These are phyloP conservation scores for Pseudocohnilembus persalinus DNA, from an alignment of 169 alveolate genomes.

Conservation along the genomic window DNA sequence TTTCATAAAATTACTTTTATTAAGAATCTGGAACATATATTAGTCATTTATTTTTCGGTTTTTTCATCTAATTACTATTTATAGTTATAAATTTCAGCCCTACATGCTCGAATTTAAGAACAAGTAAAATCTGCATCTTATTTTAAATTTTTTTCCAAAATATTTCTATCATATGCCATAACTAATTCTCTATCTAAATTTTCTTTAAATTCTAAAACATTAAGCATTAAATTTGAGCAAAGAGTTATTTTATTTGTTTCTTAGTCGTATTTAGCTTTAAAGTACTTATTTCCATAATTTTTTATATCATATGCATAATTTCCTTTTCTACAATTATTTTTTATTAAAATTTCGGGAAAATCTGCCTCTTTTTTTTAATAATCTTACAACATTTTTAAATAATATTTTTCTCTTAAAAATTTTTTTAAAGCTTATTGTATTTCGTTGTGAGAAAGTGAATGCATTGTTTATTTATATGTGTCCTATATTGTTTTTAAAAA, in stretches of 20 bases:
- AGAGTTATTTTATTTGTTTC: slow-evolving; percentile 9
- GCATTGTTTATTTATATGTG: background rate
- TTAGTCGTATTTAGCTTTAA: slow-evolving; percentile 6
- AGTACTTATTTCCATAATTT: background rate
- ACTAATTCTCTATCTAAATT: slow-evolving; percentile 26
- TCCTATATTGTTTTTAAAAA: background rate
- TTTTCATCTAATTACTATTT: background rate
- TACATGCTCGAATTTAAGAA: slow-evolving; percentile 16
- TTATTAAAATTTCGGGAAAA: slow-evolving; percentile 25
- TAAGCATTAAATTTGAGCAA: slow-evolving; percentile 9
- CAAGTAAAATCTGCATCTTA: slow-evolving; percentile 21
- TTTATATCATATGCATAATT: background rate
- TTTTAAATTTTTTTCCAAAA: slow-evolving; percentile 3
- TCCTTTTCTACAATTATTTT: slow-evolving; percentile 6
- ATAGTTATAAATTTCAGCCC: slow-evolving; percentile 7
- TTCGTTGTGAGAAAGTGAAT: slow-evolving; percentile 3
- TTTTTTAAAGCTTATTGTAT: slow-evolving; percentile 6
- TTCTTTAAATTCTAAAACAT: slow-evolving; percentile 13
- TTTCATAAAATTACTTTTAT: background rate
- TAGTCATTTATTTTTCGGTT: background rate
- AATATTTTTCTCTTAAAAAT: slow-evolving; percentile 1
- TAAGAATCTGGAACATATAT: slow-evolving; percentile 16
- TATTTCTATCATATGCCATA: slow-evolving; percentile 15
- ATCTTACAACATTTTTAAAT: slow-evolving; percentile 1
- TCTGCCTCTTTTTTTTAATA: slow-evolving; percentile 1